Conservation (phyloP, 306 rosid species). For the Cucurbita maxima region DNA sequence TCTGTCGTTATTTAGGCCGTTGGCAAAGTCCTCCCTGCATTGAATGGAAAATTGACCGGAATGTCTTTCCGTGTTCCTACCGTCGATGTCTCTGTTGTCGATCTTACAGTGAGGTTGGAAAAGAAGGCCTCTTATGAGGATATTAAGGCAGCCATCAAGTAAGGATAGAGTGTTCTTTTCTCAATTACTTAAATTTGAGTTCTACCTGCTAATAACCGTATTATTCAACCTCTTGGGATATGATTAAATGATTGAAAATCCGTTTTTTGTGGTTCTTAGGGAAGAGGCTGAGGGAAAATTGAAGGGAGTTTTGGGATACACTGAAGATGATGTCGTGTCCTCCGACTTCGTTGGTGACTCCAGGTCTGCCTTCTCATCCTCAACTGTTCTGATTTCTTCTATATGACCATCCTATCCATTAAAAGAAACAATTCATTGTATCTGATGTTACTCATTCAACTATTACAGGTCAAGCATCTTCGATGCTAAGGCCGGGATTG, state of each 20-base stretch:
- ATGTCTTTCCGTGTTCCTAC: slow-evolving; percentile 80
- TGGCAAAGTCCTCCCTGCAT: slow-evolving; percentile 55
- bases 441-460: not conserved
- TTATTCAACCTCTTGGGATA: not conserved
- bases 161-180: slow-evolving; percentile 1
- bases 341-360: slow-evolving; percentile 46
- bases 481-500: slow-evolving; percentile 75
- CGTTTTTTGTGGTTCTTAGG: slow-evolving; percentile 17
- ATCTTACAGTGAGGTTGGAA: slow-evolving; percentile 57
- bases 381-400: not conserved
- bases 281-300: slow-evolving; percentile 60
- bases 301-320: slow-evolving; percentile 72
- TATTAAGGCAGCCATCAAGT: slow-evolving; percentile 60
- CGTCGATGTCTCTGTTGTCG: slow-evolving; percentile 69
- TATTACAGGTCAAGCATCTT: slow-evolving; percentile 57
- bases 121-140: slow-evolving; percentile 41
- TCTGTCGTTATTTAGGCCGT: slow-evolving; percentile 29
- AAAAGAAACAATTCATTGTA: not conserved
- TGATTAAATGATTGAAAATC: not conserved
- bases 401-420: not conserved
- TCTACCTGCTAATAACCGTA: not conserved
- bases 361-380: slow-evolving; percentile 26
- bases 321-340: slow-evolving; percentile 65
- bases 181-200: not conserved
- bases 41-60: slow-evolving; percentile 73